Evolutionary conservation across 192 early-diverging fungal genomes (phyloP), one percentile per base, ranked within the genome.

Genomic region (Mortierella claussenii): DNA sequence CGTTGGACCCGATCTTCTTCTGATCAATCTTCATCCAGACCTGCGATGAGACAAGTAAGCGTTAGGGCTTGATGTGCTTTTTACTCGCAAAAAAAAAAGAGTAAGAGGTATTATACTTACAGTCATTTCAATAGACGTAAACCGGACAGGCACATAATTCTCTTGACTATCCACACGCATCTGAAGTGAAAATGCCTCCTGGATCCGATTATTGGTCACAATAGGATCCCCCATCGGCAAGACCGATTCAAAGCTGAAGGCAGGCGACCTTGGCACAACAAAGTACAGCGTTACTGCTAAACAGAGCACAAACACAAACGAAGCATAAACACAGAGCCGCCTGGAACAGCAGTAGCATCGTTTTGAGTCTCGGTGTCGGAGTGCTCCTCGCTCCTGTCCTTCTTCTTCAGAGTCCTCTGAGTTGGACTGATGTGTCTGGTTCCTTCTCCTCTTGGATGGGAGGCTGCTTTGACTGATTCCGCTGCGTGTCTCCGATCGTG

Each of bases 1-100:
- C 47, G 53, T 76, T 76, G 40, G 60, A 31, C 8, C 73, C 73
- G 18, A 76, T 51, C 26, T 67, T 61, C 20, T 45, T 50, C 24
- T 27, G n/a, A 52, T 76, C 64, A 24, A 76, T 62, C 59, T 67
- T 76, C 36, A 66, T 30, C 73, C 73, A 76, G 8, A 76, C 59
- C 73, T 76, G 31, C 7, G 9, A 30, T 23, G 13, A 30, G 40
- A 23, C 21, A 18, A 42, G 20, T 54, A 9, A 49, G 10, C 21
- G n/a, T 54, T 33, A 54, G 23, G 47, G 23, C 24, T 48, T 48
- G 8, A n/a, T 48, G n/a, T 40, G 7, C 9, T 24, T 44, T 8
- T 33, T 32, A 18, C 9, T 26, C 9, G 18, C 34, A 52, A 44
- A 68, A 27, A 58, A 61, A 12, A 49, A 45, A 24, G 15, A 48